Evolutionary conservation across 1,139 yeast species (phyloP), one percentile per base, ranked within the genome.

Genomic region (Diutina neorugosa): DNA sequence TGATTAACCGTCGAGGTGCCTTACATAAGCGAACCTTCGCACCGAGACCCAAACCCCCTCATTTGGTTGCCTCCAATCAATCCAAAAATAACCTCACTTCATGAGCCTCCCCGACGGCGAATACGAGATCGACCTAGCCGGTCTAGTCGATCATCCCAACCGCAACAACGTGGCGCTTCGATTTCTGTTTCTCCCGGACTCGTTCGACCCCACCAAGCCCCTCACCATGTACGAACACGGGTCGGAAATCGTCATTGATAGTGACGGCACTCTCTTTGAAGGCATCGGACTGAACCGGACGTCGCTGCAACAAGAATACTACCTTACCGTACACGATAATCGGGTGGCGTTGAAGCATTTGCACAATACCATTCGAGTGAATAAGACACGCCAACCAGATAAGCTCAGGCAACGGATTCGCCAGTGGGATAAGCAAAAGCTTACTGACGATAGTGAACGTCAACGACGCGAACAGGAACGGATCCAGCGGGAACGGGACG

Each of bases 361-460:
- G 16, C 86, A 84, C 81, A 91, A 91, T 62, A 84, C 96, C 18
- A 90, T 90, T 61, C 75, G 84, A 52, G 97, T 90, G 62, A 77
- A 90, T n/a, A 71, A 78, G 52, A 73, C 72, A 31, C 97, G 96
- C 0, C 78, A 78, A 4, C 67, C 80, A 19, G 82, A 80, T 31
- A 76, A 78, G 4, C 64, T 91, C 51, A 69, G 79, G 52, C 78
- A 76, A 54, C 77, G 76, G 55, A 69, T 91, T 52, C 67, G 69
- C 31, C 80, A 80, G 59, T 87, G 96, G 96, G 97, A 91, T 60
- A 63, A 70, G 16, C 41, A 46, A 16, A 46, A 27, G 7, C 19
- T 11, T 3, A 16, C 11, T 7, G 40, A 25, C 11, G 48, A 21
- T 23, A 31, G 19, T 9, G 19, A 23, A 7, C 16, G 4, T 3